Conservation (phyloP, 75 land plant genomes). For the Cunninghamia lanceolata region DNA sequence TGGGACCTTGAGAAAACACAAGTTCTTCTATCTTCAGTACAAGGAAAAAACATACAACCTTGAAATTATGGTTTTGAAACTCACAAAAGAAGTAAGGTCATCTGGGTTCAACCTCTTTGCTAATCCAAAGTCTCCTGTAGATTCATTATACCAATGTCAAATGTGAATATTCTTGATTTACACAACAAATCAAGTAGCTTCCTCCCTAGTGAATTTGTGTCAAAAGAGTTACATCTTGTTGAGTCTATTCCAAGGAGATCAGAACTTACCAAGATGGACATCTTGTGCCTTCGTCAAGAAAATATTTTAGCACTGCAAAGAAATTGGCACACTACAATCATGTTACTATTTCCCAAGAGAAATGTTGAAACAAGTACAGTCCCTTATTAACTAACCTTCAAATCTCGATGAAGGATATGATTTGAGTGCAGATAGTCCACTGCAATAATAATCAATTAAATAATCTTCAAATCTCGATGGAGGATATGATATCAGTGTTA, state of each 20-base stretch:
- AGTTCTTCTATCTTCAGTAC: neutral
- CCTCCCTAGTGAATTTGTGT: neutral
- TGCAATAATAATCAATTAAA: neutral
- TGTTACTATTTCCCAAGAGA: too few species aligned
- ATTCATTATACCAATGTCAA: too few species aligned
- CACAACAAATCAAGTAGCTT: too few species aligned
- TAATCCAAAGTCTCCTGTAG: too few species aligned
- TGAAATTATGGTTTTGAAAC: constrained; percentile 9
- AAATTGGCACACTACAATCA: neutral
- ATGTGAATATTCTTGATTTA: too few species aligned
- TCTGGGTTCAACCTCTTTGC: too few species aligned
- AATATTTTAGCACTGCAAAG: constrained; percentile 83
- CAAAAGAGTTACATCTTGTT: neutral
- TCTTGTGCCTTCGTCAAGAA: constrained; percentile 80
- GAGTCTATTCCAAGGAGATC: neutral
- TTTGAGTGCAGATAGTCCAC: too few species aligned
- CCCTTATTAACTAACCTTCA: too few species aligned
- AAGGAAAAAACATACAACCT: neutral
- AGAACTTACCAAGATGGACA: constrained; percentile 63
- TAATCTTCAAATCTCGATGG: constrained; percentile 87
- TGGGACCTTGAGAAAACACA: too few species aligned
- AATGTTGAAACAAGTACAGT: too few species aligned
- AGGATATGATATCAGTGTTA: constrained; percentile 79
- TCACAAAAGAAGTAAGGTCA: constrained; percentile 96
- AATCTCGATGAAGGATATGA: too few species aligned